A percentile compares a stretch with the other conserved stretches of the same genome.
Conservation (phyloP, 495 filamentous ascomycete genomes). For the Penicillium dipodomyicola region DNA sequence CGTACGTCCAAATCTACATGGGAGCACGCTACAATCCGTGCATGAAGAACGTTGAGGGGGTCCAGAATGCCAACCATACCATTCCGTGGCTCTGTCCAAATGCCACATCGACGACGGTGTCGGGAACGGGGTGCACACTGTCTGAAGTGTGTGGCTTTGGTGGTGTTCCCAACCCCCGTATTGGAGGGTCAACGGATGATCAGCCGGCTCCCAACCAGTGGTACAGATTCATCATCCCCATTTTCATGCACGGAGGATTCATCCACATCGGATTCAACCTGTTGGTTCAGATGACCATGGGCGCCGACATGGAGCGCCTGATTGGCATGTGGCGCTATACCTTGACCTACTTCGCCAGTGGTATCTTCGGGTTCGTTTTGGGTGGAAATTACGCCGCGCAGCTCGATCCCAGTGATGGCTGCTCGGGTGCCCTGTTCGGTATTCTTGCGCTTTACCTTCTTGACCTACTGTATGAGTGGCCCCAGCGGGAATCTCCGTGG, state of each 20-base stretch:
- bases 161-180: slow-evolving; percentile 62
- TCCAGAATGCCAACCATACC: slow-evolving; percentile 55
- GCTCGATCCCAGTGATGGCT: slow-evolving; percentile 78
- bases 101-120: slow-evolving; percentile 51
- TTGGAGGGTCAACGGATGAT: slow-evolving; percentile 40
- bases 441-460: slow-evolving; percentile 83
- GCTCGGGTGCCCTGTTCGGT: slow-evolving; percentile 87
- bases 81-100: slow-evolving; percentile 75
- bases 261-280: slow-evolving; percentile 96
- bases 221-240: slow-evolving; percentile 93
- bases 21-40: slow-evolving; percentile 89
- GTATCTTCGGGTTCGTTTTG: slow-evolving; percentile 95
- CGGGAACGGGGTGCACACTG: slow-evolving; percentile 58
- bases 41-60: slow-evolving; percentile 76
- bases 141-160: slow-evolving; percentile 78
- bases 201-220: slow-evolving; percentile 76
- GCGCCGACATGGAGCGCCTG: slow-evolving; percentile 81
- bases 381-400: slow-evolving; percentile 88
- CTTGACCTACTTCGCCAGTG: slow-evolving; percentile 82
- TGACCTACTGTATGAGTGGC: slow-evolving; percentile 91
- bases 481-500: slow-evolving; percentile 66
- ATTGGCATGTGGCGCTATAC: slow-evolving; percentile 85
- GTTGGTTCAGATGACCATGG: slow-evolving; percentile 82
- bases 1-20: slow-evolving; percentile 92
- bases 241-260: slow-evolving; percentile 90